Evolutionary conservation across 345 rosid species (phyloP).

Genomic region (Citrus australasica): DNA sequence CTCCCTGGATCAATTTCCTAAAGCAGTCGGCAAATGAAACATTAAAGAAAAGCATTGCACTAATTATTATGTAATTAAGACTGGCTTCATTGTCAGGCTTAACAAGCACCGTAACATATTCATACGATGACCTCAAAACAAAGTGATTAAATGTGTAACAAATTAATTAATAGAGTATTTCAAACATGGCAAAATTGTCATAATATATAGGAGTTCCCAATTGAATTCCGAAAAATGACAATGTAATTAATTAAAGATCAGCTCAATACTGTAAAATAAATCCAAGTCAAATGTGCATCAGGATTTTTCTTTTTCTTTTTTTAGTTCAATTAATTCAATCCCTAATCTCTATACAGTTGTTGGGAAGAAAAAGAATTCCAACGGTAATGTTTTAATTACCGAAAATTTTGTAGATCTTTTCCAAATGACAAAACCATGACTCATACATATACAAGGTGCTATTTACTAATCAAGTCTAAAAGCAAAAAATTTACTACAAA

Average conservation of each 20-base stretch:
- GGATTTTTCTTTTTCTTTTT: too few relatives aligned
- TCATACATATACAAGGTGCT: neutral
- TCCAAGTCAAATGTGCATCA: too few relatives aligned
- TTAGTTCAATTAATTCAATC: neutral
- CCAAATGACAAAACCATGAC: too few relatives aligned
- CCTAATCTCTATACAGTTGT: neutral
- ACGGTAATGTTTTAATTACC: too few relatives aligned
- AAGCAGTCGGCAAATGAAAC: neutral
- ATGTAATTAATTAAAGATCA: neutral
- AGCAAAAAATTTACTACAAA: neutral
- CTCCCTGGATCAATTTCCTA: constrained; percentile 71
- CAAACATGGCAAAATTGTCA: neutral
- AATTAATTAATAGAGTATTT: neutral
- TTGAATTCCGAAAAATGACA: neutral
- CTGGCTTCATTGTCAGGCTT: neutral
- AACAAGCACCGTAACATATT: neutral
- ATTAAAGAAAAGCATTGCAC: neutral
- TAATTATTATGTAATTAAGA: neutral
- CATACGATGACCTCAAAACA: neutral
- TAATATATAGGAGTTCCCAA: neutral
- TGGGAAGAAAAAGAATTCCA: neutral
- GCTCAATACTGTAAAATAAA: neutral
- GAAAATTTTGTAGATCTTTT: too few relatives aligned
- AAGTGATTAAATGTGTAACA: neutral
- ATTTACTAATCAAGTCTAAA: neutral